Conservation (phyloP, 352 stramenopile species). For the Phytophthora kernoviae region DNA sequence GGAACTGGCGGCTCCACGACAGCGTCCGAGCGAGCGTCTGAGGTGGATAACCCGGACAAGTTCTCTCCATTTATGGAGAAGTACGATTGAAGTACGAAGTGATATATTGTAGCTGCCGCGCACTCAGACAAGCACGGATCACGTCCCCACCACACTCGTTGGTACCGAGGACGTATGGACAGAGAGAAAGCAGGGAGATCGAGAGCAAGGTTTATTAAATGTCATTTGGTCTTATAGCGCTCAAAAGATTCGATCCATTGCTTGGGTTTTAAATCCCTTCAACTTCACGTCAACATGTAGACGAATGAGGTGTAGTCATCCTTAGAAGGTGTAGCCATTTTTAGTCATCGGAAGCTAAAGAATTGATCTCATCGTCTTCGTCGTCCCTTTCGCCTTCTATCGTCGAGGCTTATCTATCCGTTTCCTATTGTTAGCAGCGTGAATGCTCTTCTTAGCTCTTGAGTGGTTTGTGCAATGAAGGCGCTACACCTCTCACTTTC, state of each 20-base stretch:
- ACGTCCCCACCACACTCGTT: slow-evolving; percentile 18
- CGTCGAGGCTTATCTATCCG: slow-evolving; percentile 5
- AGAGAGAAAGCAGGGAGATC: slow-evolving; percentile 19
- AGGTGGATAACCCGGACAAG: slow-evolving; percentile 47
- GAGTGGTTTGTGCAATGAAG: neutral
- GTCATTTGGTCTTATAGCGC: slow-evolving; percentile 6
- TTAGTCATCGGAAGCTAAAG: neutral
- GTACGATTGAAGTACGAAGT: slow-evolving; percentile 47
- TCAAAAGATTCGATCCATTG: too few relatives aligned
- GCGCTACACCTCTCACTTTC: slow-evolving; percentile 12
- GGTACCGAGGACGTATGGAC: slow-evolving; percentile 19
- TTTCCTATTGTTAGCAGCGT: slow-evolving; percentile 20
- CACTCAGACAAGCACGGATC: slow-evolving; percentile 13
- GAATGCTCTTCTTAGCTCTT: neutral
- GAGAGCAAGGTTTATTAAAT: slow-evolving; percentile 35
- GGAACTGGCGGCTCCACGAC: slow-evolving; percentile 52
- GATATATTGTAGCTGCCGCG: slow-evolving; percentile 34
- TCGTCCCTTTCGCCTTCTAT: neutral
- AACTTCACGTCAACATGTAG: neutral
- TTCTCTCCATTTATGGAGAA: slow-evolving; percentile 68
- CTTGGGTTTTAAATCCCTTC: too few relatives aligned
- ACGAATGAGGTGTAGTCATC: neutral
- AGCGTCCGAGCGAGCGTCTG: slow-evolving; percentile 51
- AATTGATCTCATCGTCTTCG: neutral
- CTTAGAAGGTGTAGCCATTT: neutral